Base-by-base conservation (phyloP, 305 asterid species). In the Solanum hybrid region DNA sequence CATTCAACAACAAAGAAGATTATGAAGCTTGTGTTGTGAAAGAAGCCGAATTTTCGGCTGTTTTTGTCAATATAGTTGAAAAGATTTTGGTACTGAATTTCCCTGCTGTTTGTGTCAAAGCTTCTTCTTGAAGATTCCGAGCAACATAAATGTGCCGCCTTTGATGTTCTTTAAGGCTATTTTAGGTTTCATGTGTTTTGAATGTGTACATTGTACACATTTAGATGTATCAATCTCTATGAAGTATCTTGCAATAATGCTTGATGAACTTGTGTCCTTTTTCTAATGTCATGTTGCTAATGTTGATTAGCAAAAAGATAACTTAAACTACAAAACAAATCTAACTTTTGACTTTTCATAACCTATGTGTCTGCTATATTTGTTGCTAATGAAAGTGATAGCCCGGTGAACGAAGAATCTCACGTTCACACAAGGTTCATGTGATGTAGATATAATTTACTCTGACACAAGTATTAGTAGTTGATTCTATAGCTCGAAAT, bases 21-120 rank as follows among this genome's bases (percentile, higher is more conserved):
- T 95, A 92, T 90, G 80, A 86, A 26, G 93, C 96, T 9, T 96
- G 94, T 79, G 88, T 90, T 13, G 12, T 3, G 0, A 92, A 91
- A 17, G 99, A 96, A 88, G 90, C 93, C 66, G 94, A 96, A 10
- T 96, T 94, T 78, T 93, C 98, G 0, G 17, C 95, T 0, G 78
- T 92, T 1, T 94, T 97, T 88, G 93, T 98, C 2, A 85, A 93
- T 31, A 94, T 90, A 2, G 92, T 95, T 86, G 99, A 96, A 4
- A 96, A 97, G 88, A 95, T 94, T 51, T 85, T 95, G 31, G 95
- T 97, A 15, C 98, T 97, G 51, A 99, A 97, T 93, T 97, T 95
- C 91, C 98, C 98, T n/a, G 94, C 92, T 26, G 64, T 94, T 88
- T 78, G 90, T 12, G 93, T 93, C 92, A 95, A 97, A 88, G 90